These are phyloP conservation scores for Delitschia confertaspora DNA, from an alignment of 495 filamentous ascomycete species.

Conservation along the genomic window DNA sequence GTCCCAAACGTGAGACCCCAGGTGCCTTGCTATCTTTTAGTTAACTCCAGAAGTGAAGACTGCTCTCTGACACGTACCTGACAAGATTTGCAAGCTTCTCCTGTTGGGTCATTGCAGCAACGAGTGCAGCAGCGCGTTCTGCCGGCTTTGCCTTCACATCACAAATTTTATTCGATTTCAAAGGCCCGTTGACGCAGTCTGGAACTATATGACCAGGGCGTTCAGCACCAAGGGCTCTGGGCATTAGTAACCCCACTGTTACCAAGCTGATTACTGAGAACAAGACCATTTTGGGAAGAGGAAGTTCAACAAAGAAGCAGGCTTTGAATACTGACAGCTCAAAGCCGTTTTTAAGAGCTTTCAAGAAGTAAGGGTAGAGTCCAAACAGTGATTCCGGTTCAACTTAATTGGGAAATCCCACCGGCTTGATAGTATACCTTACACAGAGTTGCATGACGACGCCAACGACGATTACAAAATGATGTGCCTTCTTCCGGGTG, in stretches of 20 bases:
- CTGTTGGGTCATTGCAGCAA: slow-evolving; percentile 5
- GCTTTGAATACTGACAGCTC: too few species aligned
- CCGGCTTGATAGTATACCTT: too few species aligned
- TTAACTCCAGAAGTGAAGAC: not conserved
- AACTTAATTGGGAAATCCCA: too few species aligned
- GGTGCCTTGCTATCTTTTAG: slow-evolving; percentile 22
- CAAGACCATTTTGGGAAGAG: not conserved
- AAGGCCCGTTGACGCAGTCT: slow-evolving; percentile 4
- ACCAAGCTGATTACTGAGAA: not conserved
- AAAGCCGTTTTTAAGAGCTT: too few species aligned
- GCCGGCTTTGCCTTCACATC: not conserved
- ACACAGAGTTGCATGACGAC: too few species aligned
- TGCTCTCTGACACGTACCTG: slow-evolving; percentile 9
- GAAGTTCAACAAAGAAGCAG: too few species aligned
- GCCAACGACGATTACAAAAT: too few species aligned
- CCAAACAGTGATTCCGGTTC: too few species aligned
- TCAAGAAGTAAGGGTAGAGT: too few species aligned
- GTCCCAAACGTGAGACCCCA: slow-evolving; percentile 36
- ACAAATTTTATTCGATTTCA: slow-evolving; percentile 6
- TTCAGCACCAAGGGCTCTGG: not conserved
- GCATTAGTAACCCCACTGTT: not conserved
- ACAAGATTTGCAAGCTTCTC: slow-evolving; percentile 19
- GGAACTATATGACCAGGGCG: too few species aligned
- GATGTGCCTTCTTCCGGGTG: too few species aligned
- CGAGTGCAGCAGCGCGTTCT: slow-evolving; percentile 18